A percentile compares a stretch with the other conserved stretches of the same genome.
Evolutionary conservation across 78 protist species (phyloP).

Genomic region (Dictyostelium citrinum): DNA sequence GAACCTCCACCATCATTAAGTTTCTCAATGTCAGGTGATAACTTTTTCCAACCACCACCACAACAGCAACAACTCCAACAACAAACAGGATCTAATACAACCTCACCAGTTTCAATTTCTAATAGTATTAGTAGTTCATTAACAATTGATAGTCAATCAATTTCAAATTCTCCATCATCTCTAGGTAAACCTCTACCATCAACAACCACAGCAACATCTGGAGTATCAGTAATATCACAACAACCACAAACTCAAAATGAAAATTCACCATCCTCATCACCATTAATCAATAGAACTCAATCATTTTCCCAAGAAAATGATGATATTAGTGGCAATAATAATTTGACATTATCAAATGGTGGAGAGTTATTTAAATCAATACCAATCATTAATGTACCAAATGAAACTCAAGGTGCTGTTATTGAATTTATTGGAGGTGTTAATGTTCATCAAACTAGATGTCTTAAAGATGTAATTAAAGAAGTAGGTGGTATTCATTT

Average conservation of each 20-base stretch:
- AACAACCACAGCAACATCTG: not conserved
- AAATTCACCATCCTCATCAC: not conserved
- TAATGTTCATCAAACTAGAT: constrained; percentile 73
- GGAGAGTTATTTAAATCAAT: not conserved
- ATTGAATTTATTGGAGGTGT: constrained; percentile 70
- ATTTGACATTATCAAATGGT: not conserved
- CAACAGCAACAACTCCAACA: not conserved
- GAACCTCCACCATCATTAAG: not conserved
- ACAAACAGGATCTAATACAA: not conserved
- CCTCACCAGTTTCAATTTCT: not conserved
- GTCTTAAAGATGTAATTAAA: constrained; percentile 71
- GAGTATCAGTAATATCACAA: not conserved
- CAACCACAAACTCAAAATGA: not conserved
- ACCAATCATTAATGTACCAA: constrained; percentile 41
- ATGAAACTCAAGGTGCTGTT: constrained; percentile 66
- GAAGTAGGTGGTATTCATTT: constrained; percentile 79
- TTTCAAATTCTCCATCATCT: not conserved
- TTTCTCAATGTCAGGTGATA: constrained; percentile 69
- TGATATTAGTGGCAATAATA: not conserved
- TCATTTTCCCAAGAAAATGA: not conserved
- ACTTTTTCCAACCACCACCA: not conserved
- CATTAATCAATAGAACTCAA: not conserved
- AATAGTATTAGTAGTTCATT: not conserved
- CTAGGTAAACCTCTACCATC: not conserved
- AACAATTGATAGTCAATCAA: not conserved